These are phyloP conservation scores for Trichoderma sp. DNA, from an alignment of 2,329 filamentous ascomycete species.

Conservation along the genomic window DNA sequence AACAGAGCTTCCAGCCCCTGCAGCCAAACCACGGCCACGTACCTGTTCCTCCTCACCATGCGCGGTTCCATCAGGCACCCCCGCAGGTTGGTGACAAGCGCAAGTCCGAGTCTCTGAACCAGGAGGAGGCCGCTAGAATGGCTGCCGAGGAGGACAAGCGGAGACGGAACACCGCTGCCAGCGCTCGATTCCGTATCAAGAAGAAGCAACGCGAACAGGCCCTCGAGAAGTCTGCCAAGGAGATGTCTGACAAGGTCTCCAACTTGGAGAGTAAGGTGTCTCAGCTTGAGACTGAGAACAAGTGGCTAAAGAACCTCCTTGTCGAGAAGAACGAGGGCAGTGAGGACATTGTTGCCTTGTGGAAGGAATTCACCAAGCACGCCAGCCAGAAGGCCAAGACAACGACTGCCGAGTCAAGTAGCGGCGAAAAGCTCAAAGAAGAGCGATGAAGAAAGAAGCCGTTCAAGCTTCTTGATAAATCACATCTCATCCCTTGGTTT, in stretches of 20 bases:
- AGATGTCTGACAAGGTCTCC: slow-evolving; percentile 78
- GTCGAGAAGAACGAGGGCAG: slow-evolving; percentile 76
- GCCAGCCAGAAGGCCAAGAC: slow-evolving; percentile 35
- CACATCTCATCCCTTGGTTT: not conserved
- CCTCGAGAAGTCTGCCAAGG: slow-evolving; percentile 77
- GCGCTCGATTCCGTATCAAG: slow-evolving; percentile 87
- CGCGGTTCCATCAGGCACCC: slow-evolving; percentile 35
- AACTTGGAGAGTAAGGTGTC: slow-evolving; percentile 71
- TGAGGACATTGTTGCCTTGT: slow-evolving; percentile 52
- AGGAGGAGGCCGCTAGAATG: slow-evolving; percentile 70
- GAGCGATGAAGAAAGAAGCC: not conserved
- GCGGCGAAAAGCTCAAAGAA: slow-evolving; percentile 13
- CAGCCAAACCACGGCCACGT: slow-evolving; percentile 53
- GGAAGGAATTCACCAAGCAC: slow-evolving; percentile 52
- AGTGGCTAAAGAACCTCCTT: slow-evolving; percentile 77
- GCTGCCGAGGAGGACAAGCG: slow-evolving; percentile 90
- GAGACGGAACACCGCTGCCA: slow-evolving; percentile 84
- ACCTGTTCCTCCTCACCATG: slow-evolving; percentile 40
- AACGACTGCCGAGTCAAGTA: slow-evolving; percentile 30
- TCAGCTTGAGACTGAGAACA: slow-evolving; percentile 81
- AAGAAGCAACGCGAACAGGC: slow-evolving; percentile 94
- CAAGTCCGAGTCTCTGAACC: slow-evolving; percentile 53
- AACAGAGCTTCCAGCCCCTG: slow-evolving; percentile 51
- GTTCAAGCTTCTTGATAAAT: not conserved
- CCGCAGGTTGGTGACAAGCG: slow-evolving; percentile 46